Evolutionary conservation across 208 protist species (phyloP), one percentile per base, ranked within the genome.

Genomic region (Entamoeba dispar): DNA sequence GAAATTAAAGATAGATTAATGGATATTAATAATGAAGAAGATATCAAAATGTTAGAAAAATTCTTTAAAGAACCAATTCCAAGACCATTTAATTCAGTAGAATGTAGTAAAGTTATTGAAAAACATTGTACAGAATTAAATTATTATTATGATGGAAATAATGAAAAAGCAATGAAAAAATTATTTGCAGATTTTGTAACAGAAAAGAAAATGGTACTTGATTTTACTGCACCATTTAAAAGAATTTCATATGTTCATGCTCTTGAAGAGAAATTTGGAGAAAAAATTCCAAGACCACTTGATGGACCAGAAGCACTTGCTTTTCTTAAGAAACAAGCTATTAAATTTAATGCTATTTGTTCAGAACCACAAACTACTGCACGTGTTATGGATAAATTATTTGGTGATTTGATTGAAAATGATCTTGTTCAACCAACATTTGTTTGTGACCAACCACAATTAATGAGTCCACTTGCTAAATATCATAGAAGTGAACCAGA

Each of bases 391-490:
- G 99, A 99, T 95, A 99, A 98, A 27, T 57, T 98, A 51, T 97
- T 97, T 52, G 97, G 97, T 77, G 95, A 98, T 92, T 99, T 97
- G 91, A 94, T 99, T 14, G 98, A 99, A 95, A 95, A 96, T 22
- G 95, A 98, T 94, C 98, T 98, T 96, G 95, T 98, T 92, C 95
- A 97, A 93, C 99, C 99, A 47, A 98, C 98, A 34, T 99, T 99
- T 96, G 97, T 99, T 92, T 98, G 96, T 93, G 98, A 99, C 94
- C 98, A 99, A 95, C 99, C 99, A 22, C 96, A 97, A 91, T 96
- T 99, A 91, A 99, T 99, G 98, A 98, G 97, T 50, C 99, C 99
- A 19, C 96, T 99, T 0, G 98, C 99, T 49, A 99, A 99, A 97
- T 99, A 96, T 92, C 96, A 97, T 95, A 91, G 94, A 3, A 94